Conservation (phyloP, 768 basidiomycete genomes). For the Tylopilus sp. region DNA sequence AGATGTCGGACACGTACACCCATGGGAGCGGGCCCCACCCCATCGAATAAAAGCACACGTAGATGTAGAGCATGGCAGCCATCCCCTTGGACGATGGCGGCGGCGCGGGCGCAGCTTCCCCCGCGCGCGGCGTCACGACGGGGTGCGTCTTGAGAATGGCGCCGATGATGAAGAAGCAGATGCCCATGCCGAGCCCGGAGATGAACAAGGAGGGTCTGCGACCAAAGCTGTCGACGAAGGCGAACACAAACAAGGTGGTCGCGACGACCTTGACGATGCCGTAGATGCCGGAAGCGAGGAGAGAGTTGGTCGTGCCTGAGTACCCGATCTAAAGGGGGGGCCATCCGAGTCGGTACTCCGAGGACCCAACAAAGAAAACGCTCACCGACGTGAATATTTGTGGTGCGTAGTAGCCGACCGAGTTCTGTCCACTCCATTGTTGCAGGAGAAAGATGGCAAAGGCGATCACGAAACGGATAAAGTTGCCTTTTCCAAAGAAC, state of each 20-base stretch:
- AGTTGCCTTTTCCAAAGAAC: slow-evolving; percentile 79
- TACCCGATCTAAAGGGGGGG: slow-evolving; percentile 55
- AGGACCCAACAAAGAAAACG: too few species aligned
- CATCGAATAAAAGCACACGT: slow-evolving; percentile 86
- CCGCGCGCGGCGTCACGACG: slow-evolving; percentile 35
- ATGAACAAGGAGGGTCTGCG: slow-evolving; percentile 69
- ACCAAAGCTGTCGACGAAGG: slow-evolving; percentile 64
- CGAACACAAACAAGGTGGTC: slow-evolving; percentile 62
- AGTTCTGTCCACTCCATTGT: slow-evolving; percentile 84
- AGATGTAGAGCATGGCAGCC: slow-evolving; percentile 85
- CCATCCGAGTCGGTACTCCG: too few species aligned
- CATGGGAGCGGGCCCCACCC: slow-evolving; percentile 74
- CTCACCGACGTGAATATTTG: slow-evolving; percentile 65
- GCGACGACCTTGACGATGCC: slow-evolving; percentile 65
- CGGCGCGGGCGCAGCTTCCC: slow-evolving; percentile 39
- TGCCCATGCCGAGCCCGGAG: slow-evolving; percentile 76
- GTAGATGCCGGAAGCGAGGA: slow-evolving; percentile 73
- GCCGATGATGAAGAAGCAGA: slow-evolving; percentile 78
- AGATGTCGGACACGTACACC: slow-evolving; percentile 80
- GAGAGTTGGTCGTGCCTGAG: slow-evolving; percentile 50
- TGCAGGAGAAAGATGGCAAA: slow-evolving; percentile 76
- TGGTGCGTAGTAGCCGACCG: slow-evolving; percentile 73
- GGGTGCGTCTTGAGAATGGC: slow-evolving; percentile 80
- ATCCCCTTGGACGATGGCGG: slow-evolving; percentile 65
- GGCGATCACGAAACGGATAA: slow-evolving; percentile 81